These are phyloP conservation scores for Apophysomyces elegans DNA, from an alignment of 371 early-diverging fungal genomes.

Conservation along the genomic window DNA sequence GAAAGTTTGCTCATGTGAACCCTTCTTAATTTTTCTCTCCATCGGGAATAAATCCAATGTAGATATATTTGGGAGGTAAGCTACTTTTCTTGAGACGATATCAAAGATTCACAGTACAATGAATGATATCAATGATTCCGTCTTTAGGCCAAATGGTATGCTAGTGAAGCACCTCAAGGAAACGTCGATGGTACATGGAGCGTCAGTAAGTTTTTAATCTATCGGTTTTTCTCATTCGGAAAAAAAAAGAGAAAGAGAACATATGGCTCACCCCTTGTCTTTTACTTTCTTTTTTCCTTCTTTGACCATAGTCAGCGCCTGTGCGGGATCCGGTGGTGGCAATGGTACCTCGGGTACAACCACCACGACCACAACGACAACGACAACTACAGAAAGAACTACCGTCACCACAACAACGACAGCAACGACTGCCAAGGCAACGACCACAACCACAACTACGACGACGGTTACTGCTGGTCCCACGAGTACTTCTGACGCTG, in stretches of 20 bases:
- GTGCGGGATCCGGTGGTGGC: constrained; percentile 1
- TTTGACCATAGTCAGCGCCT: constrained; percentile 11
- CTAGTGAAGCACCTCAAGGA: constrained; percentile 25
- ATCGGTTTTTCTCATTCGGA: no score
- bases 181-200: constrained; percentile 34
- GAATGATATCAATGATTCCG: not conserved
- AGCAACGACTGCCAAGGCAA: constrained; percentile 5
- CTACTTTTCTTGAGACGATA: not conserved
- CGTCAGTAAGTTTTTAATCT: constrained; percentile 23
- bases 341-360: constrained; percentile 2
- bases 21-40: not conserved
- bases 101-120: not conserved
- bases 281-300: no score
- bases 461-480: constrained; percentile 17
- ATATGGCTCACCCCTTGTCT: no score
- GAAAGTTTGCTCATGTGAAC: not conserved
- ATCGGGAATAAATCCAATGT: not conserved
- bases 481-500: constrained; percentile 19
- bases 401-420: constrained; percentile 11
- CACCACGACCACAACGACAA: constrained; percentile 9
- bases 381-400: constrained; percentile 26
- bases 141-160: constrained; percentile 47
- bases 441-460: constrained; percentile 14
- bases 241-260: no score
- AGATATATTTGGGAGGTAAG: constrained; percentile 49